Conservation (phyloP, 2,329 filamentous ascomycete species). For the Fusarium albidum region DNA sequence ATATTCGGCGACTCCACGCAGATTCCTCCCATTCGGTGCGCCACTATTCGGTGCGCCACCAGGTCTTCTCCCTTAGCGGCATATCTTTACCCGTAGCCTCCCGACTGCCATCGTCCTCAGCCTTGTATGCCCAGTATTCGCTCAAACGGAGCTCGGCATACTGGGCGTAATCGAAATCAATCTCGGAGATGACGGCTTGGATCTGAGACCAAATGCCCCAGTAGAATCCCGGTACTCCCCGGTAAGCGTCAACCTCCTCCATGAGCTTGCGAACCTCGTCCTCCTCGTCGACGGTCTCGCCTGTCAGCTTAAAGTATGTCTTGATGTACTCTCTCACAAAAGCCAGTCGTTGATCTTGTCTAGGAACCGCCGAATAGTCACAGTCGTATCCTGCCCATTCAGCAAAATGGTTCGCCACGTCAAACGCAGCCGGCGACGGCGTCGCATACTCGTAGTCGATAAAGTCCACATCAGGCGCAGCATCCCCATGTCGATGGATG, state of each 20-base stretch:
- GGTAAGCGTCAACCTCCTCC: conserved; percentile 84
- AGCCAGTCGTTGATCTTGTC: conserved; percentile 74
- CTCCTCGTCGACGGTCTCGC: conserved; percentile 58
- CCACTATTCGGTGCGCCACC: conserved; percentile 59
- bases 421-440: conserved; percentile 92
- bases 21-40: conserved; percentile 3
- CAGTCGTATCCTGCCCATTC: conserved; percentile 99
- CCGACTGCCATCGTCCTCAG: conserved; percentile 72
- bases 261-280: conserved; percentile 74
- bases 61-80: conserved; percentile 80
- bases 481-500: conserved; percentile 61
- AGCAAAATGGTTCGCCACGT: conserved; percentile 97
- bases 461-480: conserved; percentile 66
- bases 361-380: conserved; percentile 85
- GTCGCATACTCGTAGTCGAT: conserved; percentile 99
- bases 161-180: conserved; percentile 94
- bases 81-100: conserved; percentile 61
- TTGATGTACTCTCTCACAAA: conserved; percentile 87
- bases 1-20: background rate
- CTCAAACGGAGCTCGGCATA: conserved; percentile 88
- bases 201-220: conserved; percentile 97
- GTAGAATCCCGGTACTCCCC: conserved; percentile 88
- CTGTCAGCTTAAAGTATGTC: conserved; percentile 69
- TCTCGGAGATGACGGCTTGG: conserved; percentile 91
- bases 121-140: conserved; percentile 94